Conservation (phyloP, 768 basidiomycete genomes). For the Panellus pusillus region DNA sequence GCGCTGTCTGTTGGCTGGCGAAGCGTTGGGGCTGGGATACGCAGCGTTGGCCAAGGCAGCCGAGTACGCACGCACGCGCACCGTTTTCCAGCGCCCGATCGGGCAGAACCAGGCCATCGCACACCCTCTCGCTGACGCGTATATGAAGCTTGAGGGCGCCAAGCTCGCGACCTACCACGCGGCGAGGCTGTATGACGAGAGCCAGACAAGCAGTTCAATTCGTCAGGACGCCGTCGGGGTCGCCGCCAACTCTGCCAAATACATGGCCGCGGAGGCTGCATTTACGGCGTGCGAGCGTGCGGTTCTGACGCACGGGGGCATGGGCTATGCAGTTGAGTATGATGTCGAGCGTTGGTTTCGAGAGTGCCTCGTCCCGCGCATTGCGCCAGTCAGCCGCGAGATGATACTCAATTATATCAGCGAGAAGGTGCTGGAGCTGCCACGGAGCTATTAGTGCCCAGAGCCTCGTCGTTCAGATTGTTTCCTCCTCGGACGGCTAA, state of each 20-base stretch:
- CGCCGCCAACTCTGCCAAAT: conserved; percentile 19
- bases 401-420: conserved; percentile 21
- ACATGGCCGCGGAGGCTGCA: conserved; percentile 22
- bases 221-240: conserved; percentile 10
- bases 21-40: conserved; percentile 21
- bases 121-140: conserved; percentile 20
- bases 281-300: conserved; percentile 20
- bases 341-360: conserved; percentile 21
- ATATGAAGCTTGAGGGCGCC: conserved; percentile 17
- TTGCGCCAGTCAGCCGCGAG: conserved; percentile 23
- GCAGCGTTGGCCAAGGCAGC: conserved; percentile 16
- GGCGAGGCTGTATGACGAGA: conserved; percentile 18
- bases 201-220: conserved; percentile 3
- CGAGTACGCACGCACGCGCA: conserved; percentile 14
- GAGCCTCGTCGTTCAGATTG: too few species aligned
- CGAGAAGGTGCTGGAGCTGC: conserved; percentile 14
- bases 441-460: conserved; percentile 8
- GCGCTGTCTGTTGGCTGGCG: conserved; percentile 21
- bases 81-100: conserved; percentile 20
- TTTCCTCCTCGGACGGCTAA: too few species aligned
- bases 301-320: conserved; percentile 19
- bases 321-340: conserved; percentile 22
- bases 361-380: conserved; percentile 20
- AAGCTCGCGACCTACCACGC: conserved; percentile 21
- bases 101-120: conserved; percentile 20